These are phyloP conservation scores for Fusarium liriodendri DNA, from an alignment of 2,329 filamentous ascomycete species.

Conservation along the genomic window DNA sequence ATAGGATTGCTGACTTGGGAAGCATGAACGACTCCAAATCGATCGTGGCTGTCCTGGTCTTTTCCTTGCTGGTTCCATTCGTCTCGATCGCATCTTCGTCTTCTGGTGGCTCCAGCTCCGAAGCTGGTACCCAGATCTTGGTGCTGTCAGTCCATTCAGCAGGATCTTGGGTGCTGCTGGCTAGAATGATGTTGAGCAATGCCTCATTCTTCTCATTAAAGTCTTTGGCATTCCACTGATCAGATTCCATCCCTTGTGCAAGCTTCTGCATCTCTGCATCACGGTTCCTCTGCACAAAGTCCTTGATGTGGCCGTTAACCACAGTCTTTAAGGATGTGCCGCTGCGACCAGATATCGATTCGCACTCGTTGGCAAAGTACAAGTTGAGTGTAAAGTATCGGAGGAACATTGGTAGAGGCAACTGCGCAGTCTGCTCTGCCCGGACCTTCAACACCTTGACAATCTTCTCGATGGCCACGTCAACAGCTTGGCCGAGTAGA, in stretches of 20 bases:
- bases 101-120: constrained; percentile 51
- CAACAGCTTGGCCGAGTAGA: constrained; percentile 82
- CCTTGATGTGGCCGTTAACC: constrained; percentile 84
- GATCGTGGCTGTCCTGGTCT: constrained; percentile 78
- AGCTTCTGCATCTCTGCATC: constrained; percentile 80
- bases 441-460: constrained; percentile 82
- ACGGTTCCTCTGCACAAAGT: constrained; percentile 79
- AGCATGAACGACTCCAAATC: constrained; percentile 89
- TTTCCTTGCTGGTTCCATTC: constrained; percentile 68
- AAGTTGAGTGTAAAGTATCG: constrained; percentile 86
- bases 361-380: constrained; percentile 87
- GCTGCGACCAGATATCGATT: constrained; percentile 83
- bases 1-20: constrained; percentile 83
- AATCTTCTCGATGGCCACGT: constrained; percentile 82
- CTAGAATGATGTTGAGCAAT: constrained; percentile 73
- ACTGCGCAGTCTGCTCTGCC: constrained; percentile 75
- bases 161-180: constrained; percentile 77
- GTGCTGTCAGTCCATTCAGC: constrained; percentile 72
- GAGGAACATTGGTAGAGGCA: constrained; percentile 77
- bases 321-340: constrained; percentile 81
- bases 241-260: constrained; percentile 80
- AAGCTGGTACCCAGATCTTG: constrained; percentile 67
- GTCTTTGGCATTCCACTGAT: constrained; percentile 83
- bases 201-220: constrained; percentile 72
- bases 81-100: constrained; percentile 53